Percentiles rank a stretch among this genome's conserved stretches.
Conservation (phyloP, 371 early-diverging fungal genomes). For the Fennellomyces sp. region DNA sequence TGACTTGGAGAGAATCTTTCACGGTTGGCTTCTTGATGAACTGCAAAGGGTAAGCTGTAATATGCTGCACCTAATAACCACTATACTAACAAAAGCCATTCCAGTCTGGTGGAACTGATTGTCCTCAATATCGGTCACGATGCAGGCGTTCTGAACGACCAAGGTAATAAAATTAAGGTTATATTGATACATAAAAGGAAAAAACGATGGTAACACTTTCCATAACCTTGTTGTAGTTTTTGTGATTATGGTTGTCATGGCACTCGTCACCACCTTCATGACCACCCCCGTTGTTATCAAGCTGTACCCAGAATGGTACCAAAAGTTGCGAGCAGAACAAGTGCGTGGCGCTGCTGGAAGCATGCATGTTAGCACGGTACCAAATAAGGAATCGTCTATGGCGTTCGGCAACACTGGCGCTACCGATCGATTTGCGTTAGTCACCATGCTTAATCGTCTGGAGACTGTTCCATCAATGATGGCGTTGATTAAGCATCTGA, state of each 20-base stretch:
- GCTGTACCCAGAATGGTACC: constrained; percentile 64
- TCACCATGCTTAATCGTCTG: constrained; percentile 69
- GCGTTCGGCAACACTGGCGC: not conserved
- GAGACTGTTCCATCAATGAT: constrained; percentile 75
- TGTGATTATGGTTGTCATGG: constrained; percentile 92
- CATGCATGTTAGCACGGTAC: not conserved
- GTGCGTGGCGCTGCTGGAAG: constrained; percentile 3
- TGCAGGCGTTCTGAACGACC: constrained; percentile 80
- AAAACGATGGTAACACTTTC: not conserved
- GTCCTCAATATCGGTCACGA: constrained; percentile 91
- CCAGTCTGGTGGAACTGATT: constrained; percentile 86
- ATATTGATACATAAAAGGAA: not conserved
- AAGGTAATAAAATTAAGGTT: constrained; percentile 32
- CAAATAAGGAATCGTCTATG: not conserved
- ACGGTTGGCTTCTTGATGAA: constrained; percentile 94
- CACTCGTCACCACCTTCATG: constrained; percentile 79
- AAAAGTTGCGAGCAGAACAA: constrained; percentile 33
- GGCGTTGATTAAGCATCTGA: constrained; percentile 66
- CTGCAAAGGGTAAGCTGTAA: constrained; percentile 76
- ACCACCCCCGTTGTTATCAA: constrained; percentile 67
- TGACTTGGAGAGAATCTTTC: constrained; percentile 82
- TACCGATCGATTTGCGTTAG: constrained; percentile 24
- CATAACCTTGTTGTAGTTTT: constrained; percentile 51
- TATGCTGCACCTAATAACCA: not conserved
- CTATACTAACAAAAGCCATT: no score